A percentile compares a stretch with the other conserved stretches of the same genome.
phyloP scores from a whole-genome alignment of 176 grass and related monocot genomes.

The Phragmites australis region DNA sequence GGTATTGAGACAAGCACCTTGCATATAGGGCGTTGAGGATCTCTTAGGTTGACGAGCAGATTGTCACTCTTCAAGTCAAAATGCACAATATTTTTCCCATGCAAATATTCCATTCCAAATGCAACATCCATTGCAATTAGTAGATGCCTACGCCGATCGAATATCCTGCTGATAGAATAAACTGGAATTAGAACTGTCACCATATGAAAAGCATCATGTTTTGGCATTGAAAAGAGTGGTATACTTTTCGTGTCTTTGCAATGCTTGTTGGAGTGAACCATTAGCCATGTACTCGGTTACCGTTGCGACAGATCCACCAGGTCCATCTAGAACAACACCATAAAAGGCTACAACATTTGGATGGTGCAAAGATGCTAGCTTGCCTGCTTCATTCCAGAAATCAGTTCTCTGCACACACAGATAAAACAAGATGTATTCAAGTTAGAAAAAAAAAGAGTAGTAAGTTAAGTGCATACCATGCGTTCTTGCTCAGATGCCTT shows the following conservation, averaged over 20 bases:
- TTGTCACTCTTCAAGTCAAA: conserved; percentile 99
- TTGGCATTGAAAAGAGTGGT: conserved; percentile 23
- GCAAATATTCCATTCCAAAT: conserved; percentile 99
- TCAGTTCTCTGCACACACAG: conserved; percentile 61
- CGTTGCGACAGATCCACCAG: conserved; percentile 87
- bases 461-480: conserved; percentile 50
- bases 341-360: conserved; percentile 99
- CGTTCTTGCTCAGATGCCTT: conserved; percentile 86
- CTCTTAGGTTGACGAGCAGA: conserved; percentile 94
- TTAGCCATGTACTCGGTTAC: conserved; percentile 99
- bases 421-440: conserved; percentile 13
- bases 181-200: conserved; percentile 23
- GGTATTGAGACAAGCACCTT: conserved; percentile 52
- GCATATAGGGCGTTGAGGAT: conserved; percentile 95
- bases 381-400: conserved; percentile 95
- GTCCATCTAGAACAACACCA: conserved; percentile 86
- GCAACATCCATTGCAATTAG: conserved; percentile 98
- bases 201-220: conserved; percentile 20
- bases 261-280: conserved; percentile 91
- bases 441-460: neutral
- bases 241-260: conserved; percentile 96
- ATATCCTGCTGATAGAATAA: conserved; percentile 68
- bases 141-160: conserved; percentile 71
- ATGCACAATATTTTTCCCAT: conserved; percentile 96
- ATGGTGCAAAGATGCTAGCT: conserved; percentile 92